Evolutionary conservation across 1,284 basidiomycete genomes (phyloP), one percentile per base, ranked within the genome.

Genomic region (Sphagnurus paluster): DNA sequence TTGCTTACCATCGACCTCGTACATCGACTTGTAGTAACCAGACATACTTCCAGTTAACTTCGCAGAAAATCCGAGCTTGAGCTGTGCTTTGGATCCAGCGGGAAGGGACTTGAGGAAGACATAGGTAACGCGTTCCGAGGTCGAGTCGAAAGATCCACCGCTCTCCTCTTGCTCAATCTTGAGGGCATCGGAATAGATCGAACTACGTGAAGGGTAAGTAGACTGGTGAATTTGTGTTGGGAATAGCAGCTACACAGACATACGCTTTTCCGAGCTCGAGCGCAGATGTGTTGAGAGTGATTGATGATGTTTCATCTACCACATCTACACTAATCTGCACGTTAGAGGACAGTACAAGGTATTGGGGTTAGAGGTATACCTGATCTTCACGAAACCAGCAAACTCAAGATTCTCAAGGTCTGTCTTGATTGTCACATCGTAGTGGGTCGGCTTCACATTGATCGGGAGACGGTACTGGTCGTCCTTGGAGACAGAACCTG

Each of bases 371-470:
- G 33, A 43, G 6, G 67, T 77, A 46, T 48, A 83, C 88, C 77
- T 72, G 59, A 93, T 82, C 57, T 84, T 81, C 24, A 86, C 90
- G 47, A 87, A 77, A 33, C 95, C 95, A 30, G 82, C 75, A 63
- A 94, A 98, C 16, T 68, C 77, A 42, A 81, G 74, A 19, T 77
- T 76, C 50, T 87, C 76, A 42, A 98, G 78, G 68, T 96, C 89
- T 2, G 94, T 95, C 64, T 80, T 86, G 67, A 96, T 74, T 39
- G 82, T 86, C 42, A 97, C 67, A 58, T 87, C 89, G 69, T 97
- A 98, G 67, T 95, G 91, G 20, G 70, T 77, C 16, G 92, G 87
- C 56, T 77, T 80, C 48, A 92, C 82, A 56, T 84, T 74, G 8
- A 77, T 78, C 9, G 91, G 91, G 40, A 96, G 79, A 55, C 91